Evolutionary conservation across 2,329 filamentous ascomycete species (phyloP), one percentile per base, ranked within the genome.

Genomic region (Monosporascus sp.): DNA sequence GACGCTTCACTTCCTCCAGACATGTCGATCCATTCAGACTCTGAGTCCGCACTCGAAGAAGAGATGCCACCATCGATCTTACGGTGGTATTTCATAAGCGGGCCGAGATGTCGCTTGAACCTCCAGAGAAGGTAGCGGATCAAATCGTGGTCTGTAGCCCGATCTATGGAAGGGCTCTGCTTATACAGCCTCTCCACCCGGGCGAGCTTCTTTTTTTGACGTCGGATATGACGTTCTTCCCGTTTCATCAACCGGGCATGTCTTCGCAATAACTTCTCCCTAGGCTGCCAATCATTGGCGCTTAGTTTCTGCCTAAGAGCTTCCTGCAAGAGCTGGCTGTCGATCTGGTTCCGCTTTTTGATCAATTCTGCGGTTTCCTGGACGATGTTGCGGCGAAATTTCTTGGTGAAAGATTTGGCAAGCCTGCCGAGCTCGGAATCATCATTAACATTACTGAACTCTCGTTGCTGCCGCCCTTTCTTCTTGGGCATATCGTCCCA

Each of bases 61-160:
- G 43, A 46, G 24, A 24, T 11, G 22, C 2, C 25, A 47, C 37
- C 38, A 15, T 24, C 27, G n/a, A 18, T 45, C 20, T 43, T 48
- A 22, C 50, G 27, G 25, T 48, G 47, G 11, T 37, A 39, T 20
- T 56, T 25, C 37, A 62, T 41, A 25, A 54, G 51, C 14, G 61
- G 55, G 2, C 54, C 60, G 17, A 62, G 58, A 35, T 59, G 55
- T 47, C 56, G 54, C 49, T 59, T 59, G 51, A 63, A 62, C 25
- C 48, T 55, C 51, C 47, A 50, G 8, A 61, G 55, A 14, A 59
- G 54, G 15, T 51, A 48, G n/a, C 50, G 53, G 14, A 58, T 31
- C 11, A 63, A 38, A 35, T 61, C 52, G 37, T 54, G 47, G 50
- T 61, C 59, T 11, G 31, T 5, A 15, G 57, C 58, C 2, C 58